phyloP scores from a whole-genome alignment of 441 rosid genomes.

The Adansonia rubrostipa region DNA sequence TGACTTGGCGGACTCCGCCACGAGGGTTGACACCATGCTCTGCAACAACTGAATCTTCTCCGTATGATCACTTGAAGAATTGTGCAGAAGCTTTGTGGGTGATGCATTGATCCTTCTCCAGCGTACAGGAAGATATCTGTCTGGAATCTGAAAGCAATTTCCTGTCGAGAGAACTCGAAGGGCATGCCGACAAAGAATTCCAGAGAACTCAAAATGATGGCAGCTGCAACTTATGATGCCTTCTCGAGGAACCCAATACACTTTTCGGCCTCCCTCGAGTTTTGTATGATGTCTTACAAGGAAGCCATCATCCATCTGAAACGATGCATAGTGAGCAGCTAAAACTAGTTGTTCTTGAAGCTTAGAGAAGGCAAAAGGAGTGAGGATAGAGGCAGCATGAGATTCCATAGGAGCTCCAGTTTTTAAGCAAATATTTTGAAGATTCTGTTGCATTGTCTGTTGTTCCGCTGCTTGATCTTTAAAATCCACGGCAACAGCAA shows the following conservation, averaged over 20 bases:
- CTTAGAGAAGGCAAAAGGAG: slow-evolving; percentile 91
- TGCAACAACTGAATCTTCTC: slow-evolving; percentile 81
- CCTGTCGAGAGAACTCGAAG: slow-evolving; percentile 92
- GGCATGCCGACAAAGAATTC: slow-evolving; percentile 89
- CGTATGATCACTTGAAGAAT: slow-evolving; percentile 49
- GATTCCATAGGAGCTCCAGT: slow-evolving; percentile 98
- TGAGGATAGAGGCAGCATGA: slow-evolving; percentile 81
- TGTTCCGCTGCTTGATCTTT: slow-evolving; percentile 97
- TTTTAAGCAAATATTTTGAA: slow-evolving; percentile 84
- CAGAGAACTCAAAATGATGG: slow-evolving; percentile 91
- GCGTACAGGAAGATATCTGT: slow-evolving; percentile 80
- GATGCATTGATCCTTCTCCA: slow-evolving; percentile 77
- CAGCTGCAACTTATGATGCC: slow-evolving; percentile 94
- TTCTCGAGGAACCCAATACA: slow-evolving; percentile 86
- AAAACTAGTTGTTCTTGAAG: slow-evolving; percentile 96
- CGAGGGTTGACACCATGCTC: slow-evolving; percentile 73
- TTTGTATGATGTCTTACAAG: slow-evolving; percentile 95
- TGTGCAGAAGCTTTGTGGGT: slow-evolving; percentile 50
- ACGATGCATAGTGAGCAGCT: slow-evolving; percentile 95
- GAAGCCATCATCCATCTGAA: slow-evolving; percentile 83
- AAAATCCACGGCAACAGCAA: slow-evolving; percentile 81
- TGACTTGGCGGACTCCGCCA: slow-evolving; percentile 79
- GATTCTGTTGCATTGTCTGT: slow-evolving; percentile 95
- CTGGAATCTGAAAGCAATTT: slow-evolving; percentile 93
- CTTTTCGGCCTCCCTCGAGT: slow-evolving; percentile 89